Conservation (phyloP, 345 rosid genomes). For the Syzygium oleosum region DNA sequence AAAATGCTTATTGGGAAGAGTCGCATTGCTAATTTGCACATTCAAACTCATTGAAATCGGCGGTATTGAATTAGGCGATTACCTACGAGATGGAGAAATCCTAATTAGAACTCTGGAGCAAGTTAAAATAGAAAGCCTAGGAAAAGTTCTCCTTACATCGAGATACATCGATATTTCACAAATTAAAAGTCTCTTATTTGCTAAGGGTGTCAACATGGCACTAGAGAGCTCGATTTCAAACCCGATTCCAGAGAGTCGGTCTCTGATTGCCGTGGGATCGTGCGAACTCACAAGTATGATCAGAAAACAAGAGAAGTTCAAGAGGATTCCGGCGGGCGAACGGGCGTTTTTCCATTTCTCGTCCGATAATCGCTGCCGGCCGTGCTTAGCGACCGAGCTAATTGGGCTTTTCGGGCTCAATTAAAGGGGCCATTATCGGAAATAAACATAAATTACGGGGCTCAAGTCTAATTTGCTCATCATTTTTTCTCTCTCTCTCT, state of each 20-base stretch:
- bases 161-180: neutral
- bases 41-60: neutral
- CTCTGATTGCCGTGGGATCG: accelerated
- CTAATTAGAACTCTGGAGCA: neutral
- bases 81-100: neutral
- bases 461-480: neutral
- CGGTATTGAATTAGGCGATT: neutral
- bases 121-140: neutral
- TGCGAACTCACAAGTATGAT: neutral
- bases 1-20: neutral
- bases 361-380: neutral
- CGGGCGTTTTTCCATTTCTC: neutral
- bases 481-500: too few relatives aligned
- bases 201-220: accelerated
- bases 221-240: neutral
- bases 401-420: neutral
- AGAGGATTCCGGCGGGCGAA: neutral
- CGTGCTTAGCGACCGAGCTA: neutral
- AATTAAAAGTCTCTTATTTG: neutral
- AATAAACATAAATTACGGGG: neutral
- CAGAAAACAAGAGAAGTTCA: neutral
- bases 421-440: neutral
- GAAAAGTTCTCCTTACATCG: neutral
- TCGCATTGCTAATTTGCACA: neutral
- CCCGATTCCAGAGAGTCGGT: accelerated